A percentile compares a stretch with the other conserved stretches of the same genome.
These are phyloP conservation scores for Calonectria honghensis DNA, from an alignment of 2,329 filamentous ascomycete species.

Conservation along the genomic window DNA sequence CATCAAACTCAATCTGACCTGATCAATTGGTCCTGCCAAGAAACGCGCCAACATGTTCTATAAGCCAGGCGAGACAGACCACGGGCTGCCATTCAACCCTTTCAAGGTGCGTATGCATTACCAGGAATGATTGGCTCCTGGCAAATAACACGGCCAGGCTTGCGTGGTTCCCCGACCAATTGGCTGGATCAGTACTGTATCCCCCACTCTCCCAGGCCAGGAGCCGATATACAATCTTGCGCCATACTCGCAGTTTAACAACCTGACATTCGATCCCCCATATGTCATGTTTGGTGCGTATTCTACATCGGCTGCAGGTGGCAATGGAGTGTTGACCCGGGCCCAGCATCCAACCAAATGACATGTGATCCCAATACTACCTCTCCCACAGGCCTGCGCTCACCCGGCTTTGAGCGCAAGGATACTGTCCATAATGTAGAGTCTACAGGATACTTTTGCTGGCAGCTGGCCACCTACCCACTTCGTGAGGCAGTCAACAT, in stretches of 20 bases:
- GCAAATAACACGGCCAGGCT: neutral
- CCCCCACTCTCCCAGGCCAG: neutral
- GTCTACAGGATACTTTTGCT: constrained; percentile 34
- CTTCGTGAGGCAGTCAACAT: constrained; percentile 36
- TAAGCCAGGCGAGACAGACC: constrained; percentile 31
- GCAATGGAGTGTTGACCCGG: neutral
- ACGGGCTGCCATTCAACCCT: constrained; percentile 30
- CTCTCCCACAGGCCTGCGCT: neutral
- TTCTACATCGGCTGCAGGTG: neutral
- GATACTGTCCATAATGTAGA: constrained; percentile 35
- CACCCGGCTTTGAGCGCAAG: constrained; percentile 28
- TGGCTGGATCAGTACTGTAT: constrained; percentile 34
- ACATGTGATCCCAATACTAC: constrained; percentile 3
- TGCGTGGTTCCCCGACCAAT: constrained; percentile 36
- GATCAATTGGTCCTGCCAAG: constrained; percentile 1
- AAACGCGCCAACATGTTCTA: constrained; percentile 26
- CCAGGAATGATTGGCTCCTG: neutral
- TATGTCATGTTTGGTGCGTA: constrained; percentile 34
- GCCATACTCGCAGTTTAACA: constrained; percentile 37
- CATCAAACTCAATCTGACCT: neutral
- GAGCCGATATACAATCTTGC: constrained; percentile 33
- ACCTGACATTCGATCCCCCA: constrained; percentile 35
- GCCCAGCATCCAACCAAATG: constrained; percentile 21
- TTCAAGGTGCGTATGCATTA: constrained; percentile 22
- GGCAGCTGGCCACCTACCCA: constrained; percentile 32